Conservation (phyloP, 495 filamentous ascomycete genomes). For the Aspergillus kassunensis region DNA sequence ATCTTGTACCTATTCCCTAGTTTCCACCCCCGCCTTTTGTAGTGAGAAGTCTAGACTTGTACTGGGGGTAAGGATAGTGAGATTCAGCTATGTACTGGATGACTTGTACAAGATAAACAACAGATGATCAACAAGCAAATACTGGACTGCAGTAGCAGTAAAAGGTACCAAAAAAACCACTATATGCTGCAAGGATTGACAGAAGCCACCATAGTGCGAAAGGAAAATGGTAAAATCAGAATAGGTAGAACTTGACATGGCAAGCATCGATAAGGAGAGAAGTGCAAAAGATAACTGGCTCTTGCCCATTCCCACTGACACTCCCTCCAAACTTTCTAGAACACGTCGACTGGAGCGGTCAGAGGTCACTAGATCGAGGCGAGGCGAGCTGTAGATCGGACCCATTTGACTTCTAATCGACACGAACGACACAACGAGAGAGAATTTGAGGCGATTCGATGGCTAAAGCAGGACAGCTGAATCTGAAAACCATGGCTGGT, state of each 20-base stretch:
- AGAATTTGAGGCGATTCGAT: not conserved
- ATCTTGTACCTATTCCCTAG: too few species aligned
- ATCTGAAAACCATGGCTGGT: not conserved
- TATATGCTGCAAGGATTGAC: not conserved
- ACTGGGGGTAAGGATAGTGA: not conserved
- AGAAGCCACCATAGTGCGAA: not conserved
- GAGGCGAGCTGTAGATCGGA: not conserved
- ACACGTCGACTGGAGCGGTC: constrained; percentile 6
- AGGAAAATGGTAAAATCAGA: not conserved
- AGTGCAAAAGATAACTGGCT: not conserved
- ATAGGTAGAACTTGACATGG: not conserved
- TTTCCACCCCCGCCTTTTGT: too few species aligned
- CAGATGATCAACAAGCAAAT: not conserved
- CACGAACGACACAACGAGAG: too few species aligned
- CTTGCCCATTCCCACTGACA: not conserved
- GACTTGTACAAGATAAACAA: not conserved
- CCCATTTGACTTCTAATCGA: not conserved
- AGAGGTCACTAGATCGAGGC: not conserved
- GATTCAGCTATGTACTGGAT: not conserved
- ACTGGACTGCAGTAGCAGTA: not conserved
- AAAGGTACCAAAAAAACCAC: not conserved
- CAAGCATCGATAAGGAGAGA: not conserved
- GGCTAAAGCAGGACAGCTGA: not conserved
- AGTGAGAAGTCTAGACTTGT: not conserved
- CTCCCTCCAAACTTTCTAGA: not conserved